Conservation (phyloP, 2,329 filamentous ascomycete genomes). For the Polychaeton citri region DNA sequence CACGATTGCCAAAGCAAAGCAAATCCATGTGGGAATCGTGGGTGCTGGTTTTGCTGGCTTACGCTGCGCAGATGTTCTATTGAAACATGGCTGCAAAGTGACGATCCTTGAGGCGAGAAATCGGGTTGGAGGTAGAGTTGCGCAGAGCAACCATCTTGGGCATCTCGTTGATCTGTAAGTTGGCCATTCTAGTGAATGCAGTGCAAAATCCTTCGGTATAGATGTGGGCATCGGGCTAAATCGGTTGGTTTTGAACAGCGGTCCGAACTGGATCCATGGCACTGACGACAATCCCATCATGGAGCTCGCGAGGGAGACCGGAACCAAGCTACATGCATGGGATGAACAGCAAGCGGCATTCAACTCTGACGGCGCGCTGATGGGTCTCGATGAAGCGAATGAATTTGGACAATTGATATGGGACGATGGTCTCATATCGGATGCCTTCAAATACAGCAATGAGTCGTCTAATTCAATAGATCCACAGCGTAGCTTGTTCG, state of each 20-base stretch:
- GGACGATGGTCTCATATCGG: slow-evolving; percentile 46
- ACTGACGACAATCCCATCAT: slow-evolving; percentile 58
- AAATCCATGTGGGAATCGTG: slow-evolving; percentile 43
- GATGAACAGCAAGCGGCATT: slow-evolving; percentile 44
- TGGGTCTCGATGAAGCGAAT: slow-evolving; percentile 29
- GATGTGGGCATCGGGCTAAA: neutral
- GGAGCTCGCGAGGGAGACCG: slow-evolving; percentile 50
- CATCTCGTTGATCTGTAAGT: slow-evolving; percentile 45
- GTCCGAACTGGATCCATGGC: slow-evolving; percentile 73
- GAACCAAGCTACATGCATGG: slow-evolving; percentile 39
- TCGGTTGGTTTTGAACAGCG: slow-evolving; percentile 26
- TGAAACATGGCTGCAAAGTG: slow-evolving; percentile 51
- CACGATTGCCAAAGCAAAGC: slow-evolving; percentile 1
- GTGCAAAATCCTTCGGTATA: neutral
- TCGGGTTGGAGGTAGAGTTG: slow-evolving; percentile 50
- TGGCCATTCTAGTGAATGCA: neutral
- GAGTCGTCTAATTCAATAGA: slow-evolving; percentile 41
- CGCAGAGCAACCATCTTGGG: slow-evolving; percentile 29
- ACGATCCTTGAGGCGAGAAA: slow-evolving; percentile 57
- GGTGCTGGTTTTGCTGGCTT: slow-evolving; percentile 59
- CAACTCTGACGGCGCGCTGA: slow-evolving; percentile 40
- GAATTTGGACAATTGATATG: slow-evolving; percentile 44
- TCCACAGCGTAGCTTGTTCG: slow-evolving; percentile 37
- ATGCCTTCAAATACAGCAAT: slow-evolving; percentile 55
- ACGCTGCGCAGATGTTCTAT: slow-evolving; percentile 55